phyloP scores from a whole-genome alignment of 2,329 filamentous ascomycete species.

The Arthrobotrys sphaeroides region DNA sequence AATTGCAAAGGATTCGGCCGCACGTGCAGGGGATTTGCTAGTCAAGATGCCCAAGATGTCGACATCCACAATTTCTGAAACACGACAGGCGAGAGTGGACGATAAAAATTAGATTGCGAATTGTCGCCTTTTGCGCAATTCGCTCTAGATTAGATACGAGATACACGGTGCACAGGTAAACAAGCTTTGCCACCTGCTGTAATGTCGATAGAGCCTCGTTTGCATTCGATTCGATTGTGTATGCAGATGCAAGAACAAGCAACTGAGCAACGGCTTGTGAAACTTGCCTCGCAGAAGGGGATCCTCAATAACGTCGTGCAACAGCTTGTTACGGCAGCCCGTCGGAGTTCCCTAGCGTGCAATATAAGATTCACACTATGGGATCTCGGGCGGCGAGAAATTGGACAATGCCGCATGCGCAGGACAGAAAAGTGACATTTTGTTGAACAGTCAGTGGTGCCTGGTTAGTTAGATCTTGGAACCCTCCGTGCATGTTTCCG shows the following conservation, averaged over 20 bases:
- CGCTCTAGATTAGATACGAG: slow-evolving; percentile 46
- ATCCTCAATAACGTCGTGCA: slow-evolving; percentile 22
- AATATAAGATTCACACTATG: slow-evolving; percentile 5
- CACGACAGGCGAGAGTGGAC: slow-evolving; percentile 28
- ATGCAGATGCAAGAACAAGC: slow-evolving; percentile 5
- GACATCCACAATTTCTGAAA: slow-evolving; percentile 27
- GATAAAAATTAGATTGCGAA: slow-evolving; percentile 31
- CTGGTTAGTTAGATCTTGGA: slow-evolving; percentile 10
- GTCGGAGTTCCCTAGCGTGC: slow-evolving; percentile 16
- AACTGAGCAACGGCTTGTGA: slow-evolving; percentile 22
- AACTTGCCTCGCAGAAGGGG: slow-evolving; percentile 38
- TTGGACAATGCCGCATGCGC: not conserved
- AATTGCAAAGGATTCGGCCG: not conserved
- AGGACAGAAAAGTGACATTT: not conserved
- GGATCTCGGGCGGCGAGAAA: not conserved
- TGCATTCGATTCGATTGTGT: not conserved
- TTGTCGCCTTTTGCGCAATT: slow-evolving; percentile 13
- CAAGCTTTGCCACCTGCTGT: not conserved
- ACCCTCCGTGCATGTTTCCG: slow-evolving; percentile 8
- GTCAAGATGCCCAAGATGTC: slow-evolving; percentile 12
- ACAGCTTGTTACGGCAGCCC: slow-evolving; percentile 48
- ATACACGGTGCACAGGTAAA: too few relatives aligned
- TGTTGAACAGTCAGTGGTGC: not conserved
- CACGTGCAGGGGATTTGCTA: slow-evolving; percentile 1
- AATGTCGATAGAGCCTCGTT: not conserved